Base-by-base conservation (phyloP, 306 rosid species). In the Alnus glutinosa region DNA sequence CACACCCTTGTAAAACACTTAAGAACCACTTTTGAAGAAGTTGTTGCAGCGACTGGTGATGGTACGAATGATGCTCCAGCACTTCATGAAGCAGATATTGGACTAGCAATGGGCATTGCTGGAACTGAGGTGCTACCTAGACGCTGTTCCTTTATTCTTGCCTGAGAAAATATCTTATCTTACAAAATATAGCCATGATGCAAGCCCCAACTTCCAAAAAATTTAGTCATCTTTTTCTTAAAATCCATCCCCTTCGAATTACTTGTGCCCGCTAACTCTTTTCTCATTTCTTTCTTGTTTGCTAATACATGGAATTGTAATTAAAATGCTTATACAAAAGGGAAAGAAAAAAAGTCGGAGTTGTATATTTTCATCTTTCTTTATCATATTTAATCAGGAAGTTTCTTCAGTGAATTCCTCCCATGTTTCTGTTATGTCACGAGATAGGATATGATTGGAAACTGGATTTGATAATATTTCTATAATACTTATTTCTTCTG, bases 11-110 rank as follows among this genome's bases (percentile, higher is more conserved):
- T 93, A 66, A 92, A 87, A 82, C 90, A 84, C 74, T 88, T 95
- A 34, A 83, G 97, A 72, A 95, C 98, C 70, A 95, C 96, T 78
- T 91, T 95, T 63, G 83, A 88, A 88, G 99, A 95, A 73, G 98
- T 95, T 78, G 99, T 95, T 76, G 92, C 98, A 58, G 99, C 93
- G 77, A 95, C 99, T 11, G 99, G 99, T 59, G 99, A 95, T 75
- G 99, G 99, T 81, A 92, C 99, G 73, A 95, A 95, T 70, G 99
- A 95, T 79, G 98, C 99, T 71, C 99, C 99, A 5, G 99, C 99
- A 14, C 99, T 95, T 77, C 99, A 95, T 77, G 99, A 95, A 93
- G 99, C 98, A 77, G 99, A 95, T 83, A 93, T 95, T 82, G 99
- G 99, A 76, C 90, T 95, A 78, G 99, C 99, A 81, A 95, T 95